phyloP scores from a whole-genome alignment of 2,329 filamentous ascomycete genomes.

The Fusarium sp. region DNA sequence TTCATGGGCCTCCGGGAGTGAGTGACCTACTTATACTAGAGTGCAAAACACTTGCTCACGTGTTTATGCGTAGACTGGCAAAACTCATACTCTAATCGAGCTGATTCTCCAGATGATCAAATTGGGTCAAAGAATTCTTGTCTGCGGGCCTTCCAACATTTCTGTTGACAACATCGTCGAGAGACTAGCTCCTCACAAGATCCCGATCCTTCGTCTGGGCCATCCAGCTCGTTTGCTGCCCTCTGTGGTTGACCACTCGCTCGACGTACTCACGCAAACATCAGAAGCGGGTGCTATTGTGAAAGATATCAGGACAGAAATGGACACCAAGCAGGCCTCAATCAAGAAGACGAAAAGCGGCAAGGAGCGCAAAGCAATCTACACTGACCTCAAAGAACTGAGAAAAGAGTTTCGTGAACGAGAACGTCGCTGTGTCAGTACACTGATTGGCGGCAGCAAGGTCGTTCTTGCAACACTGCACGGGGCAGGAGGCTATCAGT shows the following conservation, averaged over 20 bases:
- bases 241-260: constrained; percentile 86
- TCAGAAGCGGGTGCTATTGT: constrained; percentile 92
- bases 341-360: constrained; percentile 88
- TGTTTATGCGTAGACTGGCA: constrained; percentile 73
- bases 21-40: constrained; percentile 40
- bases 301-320: constrained; percentile 88
- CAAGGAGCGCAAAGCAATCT: constrained; percentile 82
- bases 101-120: constrained; percentile 90
- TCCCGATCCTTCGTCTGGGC: constrained; percentile 88
- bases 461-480: constrained; percentile 94
- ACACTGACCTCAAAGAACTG: constrained; percentile 84
- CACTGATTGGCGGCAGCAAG: constrained; percentile 79
- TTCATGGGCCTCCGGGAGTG: constrained; percentile 91
- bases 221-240: constrained; percentile 92
- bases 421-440: constrained; percentile 82
- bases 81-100: constrained; percentile 96
- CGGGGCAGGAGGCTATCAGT: constrained; percentile 86
- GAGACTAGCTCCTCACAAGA: constrained; percentile 82
- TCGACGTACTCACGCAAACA: constrained; percentile 90
- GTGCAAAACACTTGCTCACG: constrained; percentile 2
- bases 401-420: constrained; percentile 89
- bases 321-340: constrained; percentile 89
- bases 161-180: constrained; percentile 99
- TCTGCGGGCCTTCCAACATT: constrained; percentile 97
- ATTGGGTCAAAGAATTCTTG: constrained; percentile 78